These are phyloP conservation scores for Diaporthe ampelina DNA, from an alignment of 2,329 filamentous ascomycete species.

Conservation along the genomic window DNA sequence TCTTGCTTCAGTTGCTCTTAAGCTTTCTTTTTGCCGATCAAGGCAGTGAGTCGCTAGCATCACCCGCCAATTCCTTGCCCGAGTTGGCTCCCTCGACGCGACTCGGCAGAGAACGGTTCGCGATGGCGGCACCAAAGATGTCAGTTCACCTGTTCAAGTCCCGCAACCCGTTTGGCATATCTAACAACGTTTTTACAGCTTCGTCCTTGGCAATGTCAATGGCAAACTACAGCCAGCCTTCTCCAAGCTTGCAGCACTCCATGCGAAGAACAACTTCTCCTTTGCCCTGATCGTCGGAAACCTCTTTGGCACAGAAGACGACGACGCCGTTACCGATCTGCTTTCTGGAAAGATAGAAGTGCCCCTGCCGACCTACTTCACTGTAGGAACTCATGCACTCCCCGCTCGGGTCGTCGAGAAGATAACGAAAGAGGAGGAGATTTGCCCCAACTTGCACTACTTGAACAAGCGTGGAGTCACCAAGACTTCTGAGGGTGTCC, in stretches of 20 bases:
- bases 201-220: slow-evolving; percentile 87
- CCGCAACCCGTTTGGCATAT: too few relatives aligned
- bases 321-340: slow-evolving; percentile 72
- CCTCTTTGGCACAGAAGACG: slow-evolving; percentile 76
- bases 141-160: neutral
- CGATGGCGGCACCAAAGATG: slow-evolving; percentile 40
- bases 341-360: slow-evolving; percentile 80
- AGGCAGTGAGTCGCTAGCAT: neutral
- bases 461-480: slow-evolving; percentile 88
- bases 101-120: neutral
- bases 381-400: slow-evolving; percentile 80
- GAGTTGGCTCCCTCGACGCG: neutral
- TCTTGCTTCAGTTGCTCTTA: neutral
- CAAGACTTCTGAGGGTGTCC: slow-evolving; percentile 90
- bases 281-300: slow-evolving; percentile 89
- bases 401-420: slow-evolving; percentile 79
- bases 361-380: slow-evolving; percentile 91
- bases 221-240: slow-evolving; percentile 84
- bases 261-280: slow-evolving; percentile 89
- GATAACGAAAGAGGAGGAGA: slow-evolving; percentile 78
- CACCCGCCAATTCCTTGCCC: neutral
- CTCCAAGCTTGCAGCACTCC: slow-evolving; percentile 82
- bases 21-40: neutral
- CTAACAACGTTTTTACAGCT: slow-evolving; percentile 59
- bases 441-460: slow-evolving; percentile 93